A percentile compares a stretch with the other conserved stretches of the same genome.
These are phyloP conservation scores for Suhomyces faveliae DNA, from an alignment of 805 yeast genomes.

Conservation along the genomic window DNA sequence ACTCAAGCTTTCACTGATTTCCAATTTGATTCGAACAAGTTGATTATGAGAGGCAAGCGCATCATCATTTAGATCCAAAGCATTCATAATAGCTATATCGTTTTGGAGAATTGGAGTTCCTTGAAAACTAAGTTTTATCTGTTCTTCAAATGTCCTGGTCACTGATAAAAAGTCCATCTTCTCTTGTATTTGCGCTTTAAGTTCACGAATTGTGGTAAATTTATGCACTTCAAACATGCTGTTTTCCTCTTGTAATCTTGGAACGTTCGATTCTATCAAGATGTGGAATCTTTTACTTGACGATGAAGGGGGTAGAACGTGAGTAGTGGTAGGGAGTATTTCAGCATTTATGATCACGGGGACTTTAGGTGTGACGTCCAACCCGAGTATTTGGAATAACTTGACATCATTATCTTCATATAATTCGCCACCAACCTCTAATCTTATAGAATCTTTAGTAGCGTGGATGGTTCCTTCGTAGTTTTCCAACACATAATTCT, in stretches of 20 bases:
- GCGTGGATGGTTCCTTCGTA: not conserved
- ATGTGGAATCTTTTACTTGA: constrained; percentile 14
- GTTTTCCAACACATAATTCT: constrained; percentile 16
- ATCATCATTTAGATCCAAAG: not conserved
- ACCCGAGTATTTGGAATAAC: constrained; percentile 14
- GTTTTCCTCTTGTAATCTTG: constrained; percentile 15
- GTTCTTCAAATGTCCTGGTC: constrained; percentile 26
- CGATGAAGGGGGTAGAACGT: not conserved
- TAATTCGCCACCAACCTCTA: not conserved
- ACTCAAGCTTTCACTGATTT: constrained; percentile 14
- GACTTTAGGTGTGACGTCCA: constrained; percentile 29
- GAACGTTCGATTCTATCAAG: constrained; percentile 15
- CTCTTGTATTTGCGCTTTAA: constrained; percentile 19
- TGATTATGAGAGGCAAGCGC: constrained; percentile 4
- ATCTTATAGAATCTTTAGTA: not conserved
- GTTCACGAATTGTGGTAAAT: constrained; percentile 18
- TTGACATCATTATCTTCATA: constrained; percentile 7
- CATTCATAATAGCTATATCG: not conserved
- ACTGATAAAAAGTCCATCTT: constrained; percentile 22
- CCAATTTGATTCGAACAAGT: constrained; percentile 15
- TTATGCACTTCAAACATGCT: constrained; percentile 22
- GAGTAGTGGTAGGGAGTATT: not conserved
- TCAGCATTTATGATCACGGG: not conserved
- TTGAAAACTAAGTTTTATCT: constrained; percentile 17
- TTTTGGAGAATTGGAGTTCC: constrained; percentile 3